Percentiles rank a stretch among this genome's conserved stretches.
These are phyloP conservation scores for Cymbidium sinense DNA, from an alignment of 106 monocot species.

Conservation along the genomic window DNA sequence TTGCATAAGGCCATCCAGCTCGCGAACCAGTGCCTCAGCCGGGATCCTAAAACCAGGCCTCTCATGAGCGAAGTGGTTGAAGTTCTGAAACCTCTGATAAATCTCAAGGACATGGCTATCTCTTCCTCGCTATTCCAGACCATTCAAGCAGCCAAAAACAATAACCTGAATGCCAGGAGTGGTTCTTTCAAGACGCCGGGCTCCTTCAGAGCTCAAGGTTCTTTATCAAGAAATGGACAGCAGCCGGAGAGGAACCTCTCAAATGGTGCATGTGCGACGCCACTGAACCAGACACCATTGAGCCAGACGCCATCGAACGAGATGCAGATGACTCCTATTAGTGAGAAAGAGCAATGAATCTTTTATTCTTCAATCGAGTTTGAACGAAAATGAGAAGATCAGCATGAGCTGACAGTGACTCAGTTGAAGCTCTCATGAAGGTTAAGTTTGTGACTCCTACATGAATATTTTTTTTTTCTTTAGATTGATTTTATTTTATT, in stretches of 20 bases:
- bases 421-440: no score
- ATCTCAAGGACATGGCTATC: slow-evolving; percentile 49
- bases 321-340: background rate
- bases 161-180: slow-evolving; percentile 24
- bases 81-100: slow-evolving; percentile 31
- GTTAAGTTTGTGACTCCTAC: background rate
- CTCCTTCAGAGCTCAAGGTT: slow-evolving; percentile 21
- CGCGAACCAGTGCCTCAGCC: slow-evolving; percentile 33
- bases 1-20: slow-evolving; percentile 38
- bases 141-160: slow-evolving; percentile 21
- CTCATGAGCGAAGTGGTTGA: slow-evolving; percentile 44
- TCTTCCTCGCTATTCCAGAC: slow-evolving; percentile 27
- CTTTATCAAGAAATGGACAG: slow-evolving; percentile 38
- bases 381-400: background rate
- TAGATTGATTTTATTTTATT: background rate
- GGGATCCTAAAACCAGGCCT: slow-evolving; percentile 37
- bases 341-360: slow-evolving; percentile 2
- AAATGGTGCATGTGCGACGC: slow-evolving; percentile 32
- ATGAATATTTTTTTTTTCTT: no score
- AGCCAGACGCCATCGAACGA: slow-evolving; percentile 11
- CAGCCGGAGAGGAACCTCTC: slow-evolving; percentile 39
- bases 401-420: no score
- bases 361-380: background rate
- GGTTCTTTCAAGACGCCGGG: slow-evolving; percentile 5
- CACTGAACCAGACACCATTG: slow-evolving; percentile 11